A percentile compares a stretch with the other conserved stretches of the same genome.
Conservation (phyloP, 1,284 basidiomycete species). For the Sporisorium iseilematis-ciliati region DNA sequence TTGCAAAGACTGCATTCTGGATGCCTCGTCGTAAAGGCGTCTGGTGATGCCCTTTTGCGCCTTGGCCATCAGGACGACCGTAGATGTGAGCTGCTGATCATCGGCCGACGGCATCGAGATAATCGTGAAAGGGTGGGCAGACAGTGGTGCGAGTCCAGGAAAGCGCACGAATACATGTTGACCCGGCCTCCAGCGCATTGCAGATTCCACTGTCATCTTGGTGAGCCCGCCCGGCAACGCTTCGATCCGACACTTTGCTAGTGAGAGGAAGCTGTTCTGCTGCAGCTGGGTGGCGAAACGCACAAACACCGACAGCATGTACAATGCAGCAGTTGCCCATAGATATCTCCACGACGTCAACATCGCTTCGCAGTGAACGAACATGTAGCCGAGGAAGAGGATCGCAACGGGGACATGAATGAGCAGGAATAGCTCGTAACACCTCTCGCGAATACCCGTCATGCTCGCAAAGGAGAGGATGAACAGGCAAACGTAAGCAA, state of each 20-base stretch:
- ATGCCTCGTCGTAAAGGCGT: constrained; percentile 25
- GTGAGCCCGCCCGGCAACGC: constrained; percentile 41
- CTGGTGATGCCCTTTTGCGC: constrained; percentile 48
- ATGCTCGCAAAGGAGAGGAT: constrained; percentile 56
- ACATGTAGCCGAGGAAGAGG: constrained; percentile 60
- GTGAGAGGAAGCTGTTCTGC: constrained; percentile 40
- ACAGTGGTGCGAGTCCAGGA: constrained; percentile 46
- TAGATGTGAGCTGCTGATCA: constrained; percentile 37
- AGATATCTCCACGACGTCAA: constrained; percentile 52
- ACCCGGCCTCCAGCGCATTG: constrained; percentile 59
- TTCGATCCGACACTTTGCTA: constrained; percentile 31
- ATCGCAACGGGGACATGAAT: constrained; percentile 58
- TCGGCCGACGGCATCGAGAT: constrained; percentile 52
- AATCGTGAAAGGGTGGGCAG: constrained; percentile 65
- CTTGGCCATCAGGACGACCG: constrained; percentile 50
- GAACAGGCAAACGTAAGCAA: constrained; percentile 53
- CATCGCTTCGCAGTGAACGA: constrained; percentile 52
- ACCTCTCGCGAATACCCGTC: constrained; percentile 52
- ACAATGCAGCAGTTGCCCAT: constrained; percentile 51
- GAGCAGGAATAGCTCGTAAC: constrained; percentile 66
- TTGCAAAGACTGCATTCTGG: background rate
- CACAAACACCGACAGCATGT: constrained; percentile 51
- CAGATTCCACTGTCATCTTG: constrained; percentile 52
- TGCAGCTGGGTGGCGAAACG: constrained; percentile 32
- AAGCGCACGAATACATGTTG: constrained; percentile 65